Base-by-base conservation (phyloP, 208 protist genomes). In the Crithidia expoeki region DNA sequence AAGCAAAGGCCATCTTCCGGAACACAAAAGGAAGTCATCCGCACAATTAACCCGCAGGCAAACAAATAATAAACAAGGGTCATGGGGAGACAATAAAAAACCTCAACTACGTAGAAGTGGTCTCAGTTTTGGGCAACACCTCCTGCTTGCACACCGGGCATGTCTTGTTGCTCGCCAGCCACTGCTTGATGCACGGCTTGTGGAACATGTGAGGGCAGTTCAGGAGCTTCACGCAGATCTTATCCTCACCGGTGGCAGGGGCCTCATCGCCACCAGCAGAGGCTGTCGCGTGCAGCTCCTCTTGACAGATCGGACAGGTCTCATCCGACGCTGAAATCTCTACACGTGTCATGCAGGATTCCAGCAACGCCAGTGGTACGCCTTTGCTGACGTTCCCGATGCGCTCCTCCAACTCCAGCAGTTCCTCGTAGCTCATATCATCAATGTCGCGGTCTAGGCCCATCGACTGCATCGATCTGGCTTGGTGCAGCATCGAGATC, bases 371-470 rank as follows among this genome's bases (percentile, higher is more conserved):
- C 10, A 63, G 68, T 6, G 64, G 74, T 34, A 94, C 68, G 9
- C 88, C 89, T 46, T 90, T 91, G 76, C 84, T 93, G n/a, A 96
- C 88, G 63, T 71, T 85, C 32, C 92, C 92, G 11, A 94, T 94
- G 21, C 81, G 71, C 61, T 96, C 89, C 71, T 91, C 80, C 25
- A 96, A 71, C 75, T 84, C 89, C 49, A 94, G 78, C 28, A 96
- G 78, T 72, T 96, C 77, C 71, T 96, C 92, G 72, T 96, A 96
- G 11, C 74, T 81, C 92, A 96, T 96, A 30, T 94, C 77, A 55
- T 96, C 92, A 16, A 96, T 70, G 47, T 96, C 89, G 2, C 76
- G 74, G 14, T 84, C 59, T 14, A 87, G 89, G 12, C 81, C 91
- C 86, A 89, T 84, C 4, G 52, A 60, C 38, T 73, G 79, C 80